Evolutionary conservation across 2,329 filamentous ascomycete genomes (phyloP), one percentile per base, ranked within the genome.

Genomic region (Aspergillus quadrilineatus): DNA sequence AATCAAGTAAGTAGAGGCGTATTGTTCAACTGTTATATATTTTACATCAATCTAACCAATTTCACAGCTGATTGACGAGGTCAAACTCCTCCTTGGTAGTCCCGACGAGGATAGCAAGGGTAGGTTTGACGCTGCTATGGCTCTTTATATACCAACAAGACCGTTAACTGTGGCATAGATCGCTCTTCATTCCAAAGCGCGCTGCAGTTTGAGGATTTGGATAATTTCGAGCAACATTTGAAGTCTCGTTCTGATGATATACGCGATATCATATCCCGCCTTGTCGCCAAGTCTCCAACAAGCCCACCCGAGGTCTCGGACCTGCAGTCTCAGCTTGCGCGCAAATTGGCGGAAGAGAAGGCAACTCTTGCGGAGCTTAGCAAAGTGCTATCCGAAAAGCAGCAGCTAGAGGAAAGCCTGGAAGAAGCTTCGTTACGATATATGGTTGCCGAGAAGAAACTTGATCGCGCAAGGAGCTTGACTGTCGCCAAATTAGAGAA

Each of bases 401-500:
- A 95, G 53, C 86, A 90, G 64, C 80, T 96, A 3, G 90, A 90
- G 46, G 89, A 94, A 67, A 89, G 93, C 60, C 80, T 97, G 17
- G 93, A 97, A 69, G 88, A 85, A 34, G 94, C 93, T 14, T 96
- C 92, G 4, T 80, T 96, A 57, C 85, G 94, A 62, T 97, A 96
- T 69, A 90, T 97, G 79, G 90, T 95, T 64, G 94, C 94, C 0
- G 94, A 99, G 73, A 95, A 96, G 78, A 94, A 92, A 71, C 80
- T 97, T 51, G 94, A 99, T 71, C 86, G 94, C 43, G 85, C 89
- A 26, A 93, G 90, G 74, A 99, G 94, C 69, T 79, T 86, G 14
- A 92, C 96, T 56, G 92, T 97, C 1, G 89, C 92, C 60, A 96
- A 96, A 71, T 76, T 99, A 58, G 94, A 97, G 72, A 89, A 91